phyloP scores from a whole-genome alignment of 108 stramenopile species.

The Stephanodiscus triporus region DNA sequence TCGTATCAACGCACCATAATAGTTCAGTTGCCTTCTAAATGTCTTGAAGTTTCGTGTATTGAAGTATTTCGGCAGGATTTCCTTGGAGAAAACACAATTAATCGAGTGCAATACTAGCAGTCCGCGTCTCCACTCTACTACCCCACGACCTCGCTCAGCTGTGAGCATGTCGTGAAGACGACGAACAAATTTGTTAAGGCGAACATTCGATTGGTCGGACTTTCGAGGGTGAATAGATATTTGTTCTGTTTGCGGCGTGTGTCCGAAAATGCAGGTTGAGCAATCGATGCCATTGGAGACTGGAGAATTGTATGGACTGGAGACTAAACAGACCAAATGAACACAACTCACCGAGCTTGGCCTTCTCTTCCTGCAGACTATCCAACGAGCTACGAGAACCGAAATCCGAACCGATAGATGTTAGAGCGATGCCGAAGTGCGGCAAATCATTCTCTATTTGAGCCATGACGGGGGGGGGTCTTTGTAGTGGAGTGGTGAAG shows the following conservation, averaged over 20 bases:
- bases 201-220: slow-evolving; percentile 3
- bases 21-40: slow-evolving; percentile 86
- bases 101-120: slow-evolving; percentile 86
- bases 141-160: slow-evolving; percentile 63
- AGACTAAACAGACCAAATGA: background rate
- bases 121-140: slow-evolving; percentile 87
- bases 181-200: slow-evolving; percentile 87
- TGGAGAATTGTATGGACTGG: background rate
- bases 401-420: background rate
- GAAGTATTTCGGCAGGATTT: slow-evolving; percentile 90
- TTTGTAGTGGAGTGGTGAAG: too few species aligned
- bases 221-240: background rate
- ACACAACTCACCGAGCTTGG: slow-evolving; percentile 5
- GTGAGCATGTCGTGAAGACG: slow-evolving; percentile 82
- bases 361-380: slow-evolving; percentile 9
- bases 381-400: slow-evolving; percentile 5
- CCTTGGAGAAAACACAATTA: slow-evolving; percentile 73
- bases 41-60: slow-evolving; percentile 94
- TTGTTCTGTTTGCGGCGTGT: background rate
- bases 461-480: background rate
- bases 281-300: background rate
- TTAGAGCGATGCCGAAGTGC: background rate
- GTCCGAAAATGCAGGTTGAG: background rate
- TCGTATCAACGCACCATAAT: slow-evolving; percentile 21
- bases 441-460: slow-evolving; percentile 7